Evolutionary conservation across 805 yeast species (phyloP), one percentile per base, ranked within the genome.

Genomic region (Kodamaea lidongshanica): DNA sequence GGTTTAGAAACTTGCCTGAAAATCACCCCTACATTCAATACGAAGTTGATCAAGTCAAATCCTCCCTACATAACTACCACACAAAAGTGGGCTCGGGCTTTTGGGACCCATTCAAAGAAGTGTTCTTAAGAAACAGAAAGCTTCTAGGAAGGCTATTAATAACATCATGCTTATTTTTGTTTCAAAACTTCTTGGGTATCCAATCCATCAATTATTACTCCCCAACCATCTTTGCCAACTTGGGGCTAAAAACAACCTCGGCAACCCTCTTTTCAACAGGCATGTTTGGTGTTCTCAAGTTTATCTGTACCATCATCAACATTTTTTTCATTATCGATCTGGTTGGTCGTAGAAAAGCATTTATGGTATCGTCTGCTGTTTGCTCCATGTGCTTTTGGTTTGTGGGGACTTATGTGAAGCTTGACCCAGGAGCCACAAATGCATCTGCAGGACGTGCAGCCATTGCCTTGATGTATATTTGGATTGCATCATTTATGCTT

Each of bases 361-460:
- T 59, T 34, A 56, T 61, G 61, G 37, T 44, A 14, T 52, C 61
- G 12, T 52, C 65, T 16, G 34, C 57, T 0, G 42, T 54, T 16
- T 58, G 65, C 27, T 42, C 58, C 16, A 28, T 58, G 17, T 56
- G 61, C 33, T 58, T 59, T 48, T 58, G 64, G 63, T 59, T 58
- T 42, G 52, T 59, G 32, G 67, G 66, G 3, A 43, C 60, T 9
- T 61, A 57, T 37, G 36, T 60, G 12, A 56, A 56, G 35, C 23
- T 59, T 4, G 50, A 54, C 35, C 53, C 55, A 0, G 62, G 60
- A 5, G 43, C 35, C 14, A 43, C 32, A 17, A 56, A 61, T 7
- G 64, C 63, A 12, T 63, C 61, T 15, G 66, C 61, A 2, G 66
- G 61, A 20, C 54, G 48, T 15, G 61, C 60, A 7, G 65, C 65